Evolutionary conservation across 495 filamentous ascomycete species (phyloP).

Genomic region (Talaromyces trachyspermus): DNA sequence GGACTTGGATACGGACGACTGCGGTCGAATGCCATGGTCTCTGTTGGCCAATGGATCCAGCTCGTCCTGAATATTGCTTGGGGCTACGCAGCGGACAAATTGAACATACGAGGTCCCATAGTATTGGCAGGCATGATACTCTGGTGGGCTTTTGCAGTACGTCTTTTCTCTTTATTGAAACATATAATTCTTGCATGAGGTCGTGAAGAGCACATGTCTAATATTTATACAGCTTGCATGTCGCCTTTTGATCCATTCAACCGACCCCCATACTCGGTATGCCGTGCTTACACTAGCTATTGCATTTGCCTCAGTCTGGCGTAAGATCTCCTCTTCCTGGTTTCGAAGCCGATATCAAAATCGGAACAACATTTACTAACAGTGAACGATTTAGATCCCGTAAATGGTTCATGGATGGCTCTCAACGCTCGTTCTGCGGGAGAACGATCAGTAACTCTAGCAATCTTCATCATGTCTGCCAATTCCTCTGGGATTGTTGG

Average conservation of each 20-base stretch:
- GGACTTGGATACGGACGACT: conserved; percentile 16
- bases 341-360: too few relatives aligned
- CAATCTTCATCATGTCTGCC: conserved; percentile 33
- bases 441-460: conserved; percentile 32
- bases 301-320: background rate
- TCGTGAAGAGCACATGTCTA: too few relatives aligned
- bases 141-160: background rate
- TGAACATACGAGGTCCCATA: background rate
- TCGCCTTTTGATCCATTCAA: background rate
- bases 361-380: background rate
- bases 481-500: conserved; percentile 31
- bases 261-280: background rate
- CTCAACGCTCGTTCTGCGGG: conserved; percentile 25
- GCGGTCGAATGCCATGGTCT: conserved; percentile 15
- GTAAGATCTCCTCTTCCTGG: background rate
- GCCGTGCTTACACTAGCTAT: background rate
- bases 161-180: background rate
- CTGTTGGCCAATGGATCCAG: conserved; percentile 14
- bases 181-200: background rate
- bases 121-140: background rate
- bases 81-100: background rate
- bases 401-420: conserved; percentile 30
- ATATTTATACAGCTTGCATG: background rate
- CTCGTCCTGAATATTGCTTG: conserved; percentile 7
- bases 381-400: conserved; percentile 21